Conservation (phyloP, 2,329 filamentous ascomycete genomes). For the Cordyceps pruinosa region DNA sequence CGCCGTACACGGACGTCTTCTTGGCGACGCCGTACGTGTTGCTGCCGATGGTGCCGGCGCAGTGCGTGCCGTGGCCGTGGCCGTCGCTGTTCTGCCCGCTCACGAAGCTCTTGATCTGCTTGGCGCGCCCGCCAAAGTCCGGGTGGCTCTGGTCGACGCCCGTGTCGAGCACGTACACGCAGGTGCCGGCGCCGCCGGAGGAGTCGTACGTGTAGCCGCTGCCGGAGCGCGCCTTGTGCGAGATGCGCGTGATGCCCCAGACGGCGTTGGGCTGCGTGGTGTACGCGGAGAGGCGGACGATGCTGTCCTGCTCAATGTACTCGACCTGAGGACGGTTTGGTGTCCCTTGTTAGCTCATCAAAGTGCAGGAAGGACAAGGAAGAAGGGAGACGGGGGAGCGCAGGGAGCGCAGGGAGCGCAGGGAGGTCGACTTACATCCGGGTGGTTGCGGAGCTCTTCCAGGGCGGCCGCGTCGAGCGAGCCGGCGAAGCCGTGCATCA, state of each 20-base stretch:
- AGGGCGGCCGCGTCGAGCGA: slow-evolving; percentile 17
- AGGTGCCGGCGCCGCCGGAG: slow-evolving; percentile 32
- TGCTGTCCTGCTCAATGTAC: slow-evolving; percentile 35
- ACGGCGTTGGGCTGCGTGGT: slow-evolving; percentile 32
- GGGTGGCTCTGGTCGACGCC: slow-evolving; percentile 31
- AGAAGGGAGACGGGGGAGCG: no score
- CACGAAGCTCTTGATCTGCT: slow-evolving; percentile 31
- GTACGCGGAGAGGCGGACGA: slow-evolving; percentile 44
- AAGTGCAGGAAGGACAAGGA: no score
- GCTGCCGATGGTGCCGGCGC: slow-evolving; percentile 38
- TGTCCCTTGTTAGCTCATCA: no score
- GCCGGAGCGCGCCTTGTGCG: slow-evolving; percentile 21
- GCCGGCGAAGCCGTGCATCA: slow-evolving; percentile 22
- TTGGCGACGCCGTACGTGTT: slow-evolving; percentile 40
- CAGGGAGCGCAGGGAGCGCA: no score
- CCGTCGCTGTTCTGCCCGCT: slow-evolving; percentile 31
- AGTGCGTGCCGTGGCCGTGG: slow-evolving; percentile 42
- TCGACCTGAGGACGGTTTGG: no score
- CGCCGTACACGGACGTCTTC: slow-evolving; percentile 34
- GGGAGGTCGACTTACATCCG: slow-evolving; percentile 20
- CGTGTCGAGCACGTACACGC: slow-evolving; percentile 40
- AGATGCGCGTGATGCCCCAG: slow-evolving; percentile 35
- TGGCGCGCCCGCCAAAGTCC: slow-evolving; percentile 37
- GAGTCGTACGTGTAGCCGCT: slow-evolving; percentile 31
- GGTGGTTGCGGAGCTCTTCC: slow-evolving; percentile 19